Conservation (phyloP, 1,284 basidiomycete species). For the Trametes sp. region DNA sequence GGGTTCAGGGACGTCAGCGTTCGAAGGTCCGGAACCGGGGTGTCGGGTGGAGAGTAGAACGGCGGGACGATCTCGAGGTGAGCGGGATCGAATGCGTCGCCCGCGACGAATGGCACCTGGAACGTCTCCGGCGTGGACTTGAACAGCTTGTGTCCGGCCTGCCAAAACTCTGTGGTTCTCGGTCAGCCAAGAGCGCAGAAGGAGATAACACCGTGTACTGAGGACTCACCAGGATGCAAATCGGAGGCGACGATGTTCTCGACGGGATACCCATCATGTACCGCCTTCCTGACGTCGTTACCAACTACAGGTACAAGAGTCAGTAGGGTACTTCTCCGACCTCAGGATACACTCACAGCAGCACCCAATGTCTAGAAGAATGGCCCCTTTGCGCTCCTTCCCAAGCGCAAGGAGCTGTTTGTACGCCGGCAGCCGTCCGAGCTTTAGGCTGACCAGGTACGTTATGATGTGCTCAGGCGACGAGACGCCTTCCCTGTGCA, state of each 20-base stretch:
- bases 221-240: constrained; percentile 39
- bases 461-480: not conserved
- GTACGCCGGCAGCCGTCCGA: constrained; percentile 52
- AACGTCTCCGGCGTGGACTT: constrained; percentile 44
- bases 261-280: constrained; percentile 47
- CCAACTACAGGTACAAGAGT: constrained; percentile 44
- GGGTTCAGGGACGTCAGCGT: constrained; percentile 47
- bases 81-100: constrained; percentile 48
- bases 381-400: constrained; percentile 46
- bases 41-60: constrained; percentile 32
- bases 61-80: constrained; percentile 40
- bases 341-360: constrained; percentile 48
- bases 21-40: constrained; percentile 42
- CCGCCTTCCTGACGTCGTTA: constrained; percentile 50
- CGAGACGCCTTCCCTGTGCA: not conserved
- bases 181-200: not conserved
- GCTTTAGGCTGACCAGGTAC: constrained; percentile 33
- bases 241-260: constrained; percentile 45
- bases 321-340: not conserved
- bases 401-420: constrained; percentile 48
- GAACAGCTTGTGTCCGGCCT: constrained; percentile 42
- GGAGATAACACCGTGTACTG: not conserved
- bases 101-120: constrained; percentile 51
- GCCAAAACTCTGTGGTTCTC: not conserved
- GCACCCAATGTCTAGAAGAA: constrained; percentile 56